Base-by-base conservation (phyloP, 306 rosid genomes). In the Myrica gale region DNA sequence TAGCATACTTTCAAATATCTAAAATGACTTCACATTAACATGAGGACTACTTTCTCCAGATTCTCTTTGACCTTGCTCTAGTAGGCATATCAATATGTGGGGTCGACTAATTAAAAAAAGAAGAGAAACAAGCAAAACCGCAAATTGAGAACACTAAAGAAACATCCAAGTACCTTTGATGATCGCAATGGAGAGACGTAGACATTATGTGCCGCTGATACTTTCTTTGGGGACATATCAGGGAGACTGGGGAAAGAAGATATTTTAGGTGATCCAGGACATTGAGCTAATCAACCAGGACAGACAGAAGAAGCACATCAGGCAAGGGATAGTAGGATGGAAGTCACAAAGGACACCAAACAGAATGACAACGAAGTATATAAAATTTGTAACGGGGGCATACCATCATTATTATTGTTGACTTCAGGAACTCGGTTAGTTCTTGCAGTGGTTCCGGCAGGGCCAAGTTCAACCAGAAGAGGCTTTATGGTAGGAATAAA, bases 191-290 rank as follows among this genome's bases (percentile, higher is more conserved):
- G 99, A 70, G 99, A 96, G 56, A 96, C 99, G 10, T 96, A 96
- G 9, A 96, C 99, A 71, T 96, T 96, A 82, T 89, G 99, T 39
- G 90, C 72, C 13, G 99, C 93, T 71, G 99, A 96, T 26, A 96
- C 98, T 82, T 96, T 96, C 85, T 96, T 96, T 3, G 99, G 99
- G 6, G 99, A 96, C 99, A 96, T 96, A 82, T 96, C 99, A 17
- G 99, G 99, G 74, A 96, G 96, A 81, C 88, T 90, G 54, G 97
- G 98, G 78, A 96, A 96, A 73, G 93, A 81, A 39, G 99, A 89
- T 78, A 90, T 84, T 80, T 93, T 90, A 16, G 99, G 99, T 46
- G 99, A 96, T 58, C 93, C 97, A 5, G 99, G 99, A 78, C 96
- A 89, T 74, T 86, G 93, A 74, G 85, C 98, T 87, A 79, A 83